phyloP scores from a whole-genome alignment of 2,329 filamentous ascomycete genomes.

The Aspergillus ruber region DNA sequence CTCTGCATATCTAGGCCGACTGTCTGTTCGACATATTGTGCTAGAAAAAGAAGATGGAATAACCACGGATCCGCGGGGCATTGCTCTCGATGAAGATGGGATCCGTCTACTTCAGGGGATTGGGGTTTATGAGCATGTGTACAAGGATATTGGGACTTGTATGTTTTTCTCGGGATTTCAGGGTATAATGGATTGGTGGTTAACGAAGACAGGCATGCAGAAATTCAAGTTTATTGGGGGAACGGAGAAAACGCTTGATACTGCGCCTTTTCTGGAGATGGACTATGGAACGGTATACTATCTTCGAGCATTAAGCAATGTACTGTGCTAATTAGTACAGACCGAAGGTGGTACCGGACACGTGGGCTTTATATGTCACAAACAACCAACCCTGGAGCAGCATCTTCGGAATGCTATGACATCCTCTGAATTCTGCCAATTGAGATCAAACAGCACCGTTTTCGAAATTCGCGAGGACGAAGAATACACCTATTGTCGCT shows the following conservation, averaged over 20 bases:
- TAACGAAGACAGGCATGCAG: conserved; percentile 10
- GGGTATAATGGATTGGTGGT: not conserved
- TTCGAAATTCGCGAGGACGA: conserved; percentile 9
- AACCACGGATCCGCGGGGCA: conserved; percentile 27
- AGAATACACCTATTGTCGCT: conserved; percentile 11
- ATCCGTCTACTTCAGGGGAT: conserved; percentile 24
- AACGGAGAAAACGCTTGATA: conserved; percentile 12
- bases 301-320: not conserved
- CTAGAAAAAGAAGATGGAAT: conserved; percentile 25
- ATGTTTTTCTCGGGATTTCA: not conserved
- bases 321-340: conserved; percentile 1
- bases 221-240: conserved; percentile 21
- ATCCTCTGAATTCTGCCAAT: conserved; percentile 2
- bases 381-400: conserved; percentile 24
- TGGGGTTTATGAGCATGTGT: conserved; percentile 22
- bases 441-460: conserved; percentile 14
- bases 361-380: conserved; percentile 23
- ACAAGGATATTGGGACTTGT: conserved; percentile 23
- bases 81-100: conserved; percentile 29
- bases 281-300: conserved; percentile 13
- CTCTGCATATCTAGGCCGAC: conserved; percentile 19
- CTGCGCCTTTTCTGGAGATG: conserved; percentile 17
- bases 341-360: conserved; percentile 24
- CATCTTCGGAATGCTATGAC: conserved; percentile 12
- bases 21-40: conserved; percentile 19